Conservation (phyloP, 352 stramenopile genomes). For the Phytophthora chlamydospora region DNA sequence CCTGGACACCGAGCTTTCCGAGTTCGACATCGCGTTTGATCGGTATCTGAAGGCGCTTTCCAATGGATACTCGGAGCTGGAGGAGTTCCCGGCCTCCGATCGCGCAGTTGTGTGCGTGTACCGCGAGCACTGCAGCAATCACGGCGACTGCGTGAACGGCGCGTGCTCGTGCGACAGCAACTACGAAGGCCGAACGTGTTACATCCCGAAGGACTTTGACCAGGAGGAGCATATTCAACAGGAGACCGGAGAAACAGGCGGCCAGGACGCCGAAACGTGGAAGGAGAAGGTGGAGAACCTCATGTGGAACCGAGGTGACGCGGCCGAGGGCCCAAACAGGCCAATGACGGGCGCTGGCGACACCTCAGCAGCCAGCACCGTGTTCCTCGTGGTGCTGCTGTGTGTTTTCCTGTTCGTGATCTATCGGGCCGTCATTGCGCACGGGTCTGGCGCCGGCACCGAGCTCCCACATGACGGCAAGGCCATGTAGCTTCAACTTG, state of each 20-base stretch:
- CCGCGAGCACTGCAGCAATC: conserved; percentile 80
- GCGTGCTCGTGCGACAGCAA: conserved; percentile 70
- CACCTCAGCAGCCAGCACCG: conserved; percentile 42
- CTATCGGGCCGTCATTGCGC: conserved; percentile 45
- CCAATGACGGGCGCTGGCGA: conserved; percentile 27
- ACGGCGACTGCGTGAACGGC: conserved; percentile 86
- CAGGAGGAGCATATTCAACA: conserved; percentile 36
- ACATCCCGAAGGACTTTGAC: conserved; percentile 71
- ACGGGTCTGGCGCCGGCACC: conserved; percentile 2
- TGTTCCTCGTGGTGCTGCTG: conserved; percentile 54
- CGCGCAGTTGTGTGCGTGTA: conserved; percentile 67
- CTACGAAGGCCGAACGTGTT: conserved; percentile 85
- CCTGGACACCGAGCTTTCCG: conserved; percentile 56
- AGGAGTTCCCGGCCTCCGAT: conserved; percentile 46
- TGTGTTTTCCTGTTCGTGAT: conserved; percentile 45
- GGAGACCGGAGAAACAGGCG: conserved; percentile 31
- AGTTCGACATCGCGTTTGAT: conserved; percentile 73
- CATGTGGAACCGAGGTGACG: conserved; percentile 51
- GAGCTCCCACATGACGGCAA: conserved; percentile 39
- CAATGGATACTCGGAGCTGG: conserved; percentile 49
- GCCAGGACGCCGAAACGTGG: conserved; percentile 55
- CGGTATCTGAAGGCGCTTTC: conserved; percentile 79
- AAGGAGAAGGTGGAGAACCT: conserved; percentile 66
- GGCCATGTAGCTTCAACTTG: conserved; percentile 36
- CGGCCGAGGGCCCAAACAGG: conserved; percentile 30